Conservation (phyloP, 1,139 yeast genomes). For the Petasospora fabianii region DNA sequence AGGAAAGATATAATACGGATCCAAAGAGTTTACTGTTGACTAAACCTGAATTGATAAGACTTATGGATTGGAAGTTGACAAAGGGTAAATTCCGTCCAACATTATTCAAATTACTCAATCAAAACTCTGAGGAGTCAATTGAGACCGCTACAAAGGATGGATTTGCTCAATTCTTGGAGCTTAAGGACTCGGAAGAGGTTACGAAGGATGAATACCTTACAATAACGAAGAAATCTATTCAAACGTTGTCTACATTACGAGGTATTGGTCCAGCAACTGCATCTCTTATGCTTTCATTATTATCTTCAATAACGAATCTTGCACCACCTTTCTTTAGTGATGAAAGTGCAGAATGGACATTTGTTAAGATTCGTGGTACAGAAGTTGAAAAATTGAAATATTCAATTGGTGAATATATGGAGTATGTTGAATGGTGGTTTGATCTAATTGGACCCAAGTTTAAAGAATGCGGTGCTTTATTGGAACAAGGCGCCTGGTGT, state of each 20-base stretch:
- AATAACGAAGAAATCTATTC: slow-evolving; percentile 13
- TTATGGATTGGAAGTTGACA: slow-evolving; percentile 26
- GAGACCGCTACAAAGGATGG: slow-evolving; percentile 9
- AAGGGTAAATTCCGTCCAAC: slow-evolving; percentile 28
- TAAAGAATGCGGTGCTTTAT: slow-evolving; percentile 11
- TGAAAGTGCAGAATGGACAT: slow-evolving; percentile 21
- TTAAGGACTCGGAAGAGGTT: not conserved
- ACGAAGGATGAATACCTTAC: slow-evolving; percentile 14
- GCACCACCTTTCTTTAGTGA: slow-evolving; percentile 28
- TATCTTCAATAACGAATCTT: slow-evolving; percentile 11
- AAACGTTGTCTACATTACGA: slow-evolving; percentile 13
- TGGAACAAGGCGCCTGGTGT: slow-evolving; percentile 27
- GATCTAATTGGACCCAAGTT: slow-evolving; percentile 10
- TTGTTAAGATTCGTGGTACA: slow-evolving; percentile 3
- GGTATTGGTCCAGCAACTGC: slow-evolving; percentile 29
- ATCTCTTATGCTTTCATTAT: slow-evolving; percentile 21
- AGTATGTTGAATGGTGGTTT: slow-evolving; percentile 14
- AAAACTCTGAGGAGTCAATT: slow-evolving; percentile 19
- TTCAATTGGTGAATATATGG: slow-evolving; percentile 19
- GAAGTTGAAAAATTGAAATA: slow-evolving; percentile 20
- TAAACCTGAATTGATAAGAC: slow-evolving; percentile 20
- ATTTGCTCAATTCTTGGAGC: slow-evolving; percentile 12
- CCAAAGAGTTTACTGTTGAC: slow-evolving; percentile 9
- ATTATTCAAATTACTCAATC: slow-evolving; percentile 19
- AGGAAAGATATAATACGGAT: not conserved